Evolutionary conservation across 768 basidiomycete species (phyloP).

Genomic region (Hygrocybe coccinea): DNA sequence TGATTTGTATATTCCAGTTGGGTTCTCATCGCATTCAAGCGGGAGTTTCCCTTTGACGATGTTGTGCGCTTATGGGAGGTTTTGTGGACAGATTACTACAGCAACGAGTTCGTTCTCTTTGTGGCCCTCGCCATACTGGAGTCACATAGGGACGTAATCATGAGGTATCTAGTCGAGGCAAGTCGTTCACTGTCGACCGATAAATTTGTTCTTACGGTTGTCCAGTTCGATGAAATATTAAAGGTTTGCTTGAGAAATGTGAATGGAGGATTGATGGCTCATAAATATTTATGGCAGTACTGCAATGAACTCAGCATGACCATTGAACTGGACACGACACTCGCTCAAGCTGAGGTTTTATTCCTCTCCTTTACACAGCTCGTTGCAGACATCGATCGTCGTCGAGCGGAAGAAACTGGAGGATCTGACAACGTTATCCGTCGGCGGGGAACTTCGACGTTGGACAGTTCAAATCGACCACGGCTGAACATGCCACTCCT

Average conservation of each 20-base stretch:
- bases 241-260: constrained; percentile 40
- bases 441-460: constrained; percentile 9
- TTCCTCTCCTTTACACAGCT: constrained; percentile 88
- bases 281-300: constrained; percentile 44
- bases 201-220: not conserved
- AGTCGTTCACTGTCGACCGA: not conserved
- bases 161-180: constrained; percentile 84
- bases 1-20: constrained; percentile 45
- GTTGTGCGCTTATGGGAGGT: constrained; percentile 92
- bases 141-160: constrained; percentile 90
- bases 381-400: constrained; percentile 83
- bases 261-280: not conserved
- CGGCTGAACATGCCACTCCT: constrained; percentile 39
- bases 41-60: constrained; percentile 91
- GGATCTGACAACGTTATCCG: constrained; percentile 29
- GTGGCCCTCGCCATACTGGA: constrained; percentile 91
- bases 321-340: constrained; percentile 92
- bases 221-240: constrained; percentile 74
- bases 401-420: constrained; percentile 55
- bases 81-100: constrained; percentile 88
- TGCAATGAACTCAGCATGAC: constrained; percentile 95
- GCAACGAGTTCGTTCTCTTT: constrained; percentile 84
- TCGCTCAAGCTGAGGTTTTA: constrained; percentile 95
- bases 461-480: constrained; percentile 22
- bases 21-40: constrained; percentile 92